These are phyloP conservation scores for Candida rishiriensis DNA, from an alignment of 805 yeast species.

Conservation along the genomic window DNA sequence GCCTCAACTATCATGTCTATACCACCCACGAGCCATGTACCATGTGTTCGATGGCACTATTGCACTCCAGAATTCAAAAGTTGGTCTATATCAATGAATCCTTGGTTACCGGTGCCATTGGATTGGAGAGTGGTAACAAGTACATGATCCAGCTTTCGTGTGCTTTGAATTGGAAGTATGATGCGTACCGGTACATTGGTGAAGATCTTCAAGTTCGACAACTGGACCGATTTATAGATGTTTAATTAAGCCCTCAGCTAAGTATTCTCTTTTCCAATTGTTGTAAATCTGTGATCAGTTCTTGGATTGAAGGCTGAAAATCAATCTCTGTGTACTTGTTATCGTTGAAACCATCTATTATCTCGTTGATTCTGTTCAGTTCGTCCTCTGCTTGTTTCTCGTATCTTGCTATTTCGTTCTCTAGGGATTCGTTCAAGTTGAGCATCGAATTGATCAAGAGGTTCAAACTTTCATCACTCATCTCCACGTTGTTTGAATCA, in stretches of 20 bases:
- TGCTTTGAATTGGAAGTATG: constrained; percentile 82
- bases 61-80: constrained; percentile 79
- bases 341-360: constrained; percentile 29
- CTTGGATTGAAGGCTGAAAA: constrained; percentile 15
- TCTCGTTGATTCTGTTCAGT: constrained; percentile 18
- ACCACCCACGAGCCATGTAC: constrained; percentile 95
- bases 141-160: constrained; percentile 73
- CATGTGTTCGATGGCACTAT: constrained; percentile 95
- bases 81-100: constrained; percentile 55
- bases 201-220: constrained; percentile 11
- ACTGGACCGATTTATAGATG: constrained; percentile 23
- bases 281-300: constrained; percentile 13
- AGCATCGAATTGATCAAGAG: constrained; percentile 21
- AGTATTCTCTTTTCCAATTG: constrained; percentile 15
- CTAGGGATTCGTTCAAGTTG: constrained; percentile 25
- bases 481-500: constrained; percentile 1
- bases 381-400: constrained; percentile 15
- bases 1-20: constrained; percentile 72
- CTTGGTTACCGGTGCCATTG: constrained; percentile 49
- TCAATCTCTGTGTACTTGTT: constrained; percentile 23
- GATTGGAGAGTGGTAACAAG: constrained; percentile 53
- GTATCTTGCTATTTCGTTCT: constrained; percentile 17
- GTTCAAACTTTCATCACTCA: constrained; percentile 16
- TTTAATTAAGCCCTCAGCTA: constrained; percentile 6
- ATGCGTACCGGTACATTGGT: constrained; percentile 30